These are phyloP conservation scores for Fomitopsis serialis DNA, from an alignment of 768 basidiomycete species.

Conservation along the genomic window DNA sequence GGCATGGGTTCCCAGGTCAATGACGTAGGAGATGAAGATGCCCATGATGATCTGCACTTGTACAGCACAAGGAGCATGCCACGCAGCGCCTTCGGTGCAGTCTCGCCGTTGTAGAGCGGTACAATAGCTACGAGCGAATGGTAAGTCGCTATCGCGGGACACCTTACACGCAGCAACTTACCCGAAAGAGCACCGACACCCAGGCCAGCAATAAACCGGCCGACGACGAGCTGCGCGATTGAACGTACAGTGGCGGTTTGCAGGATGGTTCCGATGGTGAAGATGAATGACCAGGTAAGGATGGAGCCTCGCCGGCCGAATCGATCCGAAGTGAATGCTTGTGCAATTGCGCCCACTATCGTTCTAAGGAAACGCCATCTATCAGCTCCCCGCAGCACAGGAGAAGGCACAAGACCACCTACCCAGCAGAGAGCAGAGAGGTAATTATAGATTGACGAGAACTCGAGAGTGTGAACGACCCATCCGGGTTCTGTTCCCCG, in stretches of 20 bases:
- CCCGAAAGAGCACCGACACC: conserved; percentile 74
- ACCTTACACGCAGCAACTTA: conserved; percentile 15
- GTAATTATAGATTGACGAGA: conserved; percentile 74
- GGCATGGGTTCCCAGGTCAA: conserved; percentile 62
- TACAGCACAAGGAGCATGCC: conserved; percentile 70
- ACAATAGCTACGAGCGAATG: conserved; percentile 16
- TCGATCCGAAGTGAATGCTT: conserved; percentile 71
- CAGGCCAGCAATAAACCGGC: conserved; percentile 71
- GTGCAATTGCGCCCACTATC: conserved; percentile 50
- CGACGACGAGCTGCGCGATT: conserved; percentile 62
- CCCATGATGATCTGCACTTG: conserved; percentile 68
- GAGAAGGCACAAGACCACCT: conserved; percentile 13
- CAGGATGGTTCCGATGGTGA: conserved; percentile 62
- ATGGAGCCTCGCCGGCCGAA: conserved; percentile 71
- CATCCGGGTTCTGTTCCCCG: conserved; percentile 45
- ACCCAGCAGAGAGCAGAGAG: conserved; percentile 74
- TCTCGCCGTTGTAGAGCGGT: conserved; percentile 69
- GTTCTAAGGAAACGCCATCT: conserved; percentile 6
- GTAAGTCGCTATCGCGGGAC: too few species aligned
- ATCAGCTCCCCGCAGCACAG: not conserved
- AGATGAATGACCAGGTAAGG: conserved; percentile 69
- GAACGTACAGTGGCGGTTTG: conserved; percentile 62
- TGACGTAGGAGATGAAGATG: conserved; percentile 66
- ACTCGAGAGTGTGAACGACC: conserved; percentile 46
- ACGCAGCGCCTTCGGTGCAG: conserved; percentile 68